Percentiles rank a stretch among this genome's conserved stretches.
These are phyloP conservation scores for Quercus gilva DNA, from an alignment of 306 rosid species.

Conservation along the genomic window DNA sequence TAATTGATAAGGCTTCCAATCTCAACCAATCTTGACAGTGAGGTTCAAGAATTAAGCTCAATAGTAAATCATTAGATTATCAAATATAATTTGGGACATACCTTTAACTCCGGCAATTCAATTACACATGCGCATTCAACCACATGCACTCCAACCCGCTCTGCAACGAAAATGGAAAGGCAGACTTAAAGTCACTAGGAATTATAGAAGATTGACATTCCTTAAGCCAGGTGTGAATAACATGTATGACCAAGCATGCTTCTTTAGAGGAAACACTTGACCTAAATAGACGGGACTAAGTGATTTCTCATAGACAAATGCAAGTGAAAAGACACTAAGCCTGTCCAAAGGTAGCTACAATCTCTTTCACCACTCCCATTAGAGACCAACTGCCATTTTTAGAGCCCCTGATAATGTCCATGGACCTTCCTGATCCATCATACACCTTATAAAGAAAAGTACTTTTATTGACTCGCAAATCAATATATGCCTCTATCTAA, in stretches of 20 bases:
- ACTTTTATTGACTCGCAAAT: background rate
- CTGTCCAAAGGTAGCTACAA: background rate
- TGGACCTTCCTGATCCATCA: background rate
- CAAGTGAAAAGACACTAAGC: background rate
- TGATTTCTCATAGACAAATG: background rate
- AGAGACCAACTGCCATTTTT: background rate
- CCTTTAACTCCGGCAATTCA: slow-evolving; percentile 86
- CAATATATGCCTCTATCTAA: background rate
- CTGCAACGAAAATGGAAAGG: slow-evolving; percentile 43
- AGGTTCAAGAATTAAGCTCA: slow-evolving; percentile 16
- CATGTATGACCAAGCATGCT: background rate
- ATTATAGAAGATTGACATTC: background rate
- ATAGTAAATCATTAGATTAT: slow-evolving; percentile 5
- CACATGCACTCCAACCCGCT: slow-evolving; percentile 78
- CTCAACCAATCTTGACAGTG: background rate
- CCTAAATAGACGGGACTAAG: background rate
- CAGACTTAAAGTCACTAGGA: slow-evolving; percentile 4
- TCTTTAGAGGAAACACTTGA: background rate
- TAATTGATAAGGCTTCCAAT: background rate
- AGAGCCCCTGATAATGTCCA: slow-evolving; percentile 10
- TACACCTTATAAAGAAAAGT: background rate
- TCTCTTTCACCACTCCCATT: slow-evolving; percentile 7
- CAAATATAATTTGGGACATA: slow-evolving; percentile 21
- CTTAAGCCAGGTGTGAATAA: background rate
- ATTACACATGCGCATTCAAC: slow-evolving; percentile 95